Evolutionary conservation across 1,284 basidiomycete species (phyloP).

Genomic region (Sanghuangporus sanghuang): DNA sequence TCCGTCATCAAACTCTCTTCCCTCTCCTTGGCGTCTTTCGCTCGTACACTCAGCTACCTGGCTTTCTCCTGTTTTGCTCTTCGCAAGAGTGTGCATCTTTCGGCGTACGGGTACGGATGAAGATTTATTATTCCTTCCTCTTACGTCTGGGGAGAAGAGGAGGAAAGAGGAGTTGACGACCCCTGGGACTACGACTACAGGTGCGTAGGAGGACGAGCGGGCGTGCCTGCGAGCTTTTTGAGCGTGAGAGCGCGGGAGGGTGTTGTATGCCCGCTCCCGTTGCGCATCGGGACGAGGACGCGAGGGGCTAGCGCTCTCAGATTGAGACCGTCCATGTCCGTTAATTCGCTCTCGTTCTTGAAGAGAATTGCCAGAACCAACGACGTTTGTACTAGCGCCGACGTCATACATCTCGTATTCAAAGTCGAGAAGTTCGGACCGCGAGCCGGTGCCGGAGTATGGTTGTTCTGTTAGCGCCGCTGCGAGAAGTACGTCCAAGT

Average conservation of each 20-base stretch:
- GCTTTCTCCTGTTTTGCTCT: not conserved
- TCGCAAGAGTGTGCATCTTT: not conserved
- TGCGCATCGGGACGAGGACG: not conserved
- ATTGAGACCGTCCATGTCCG: not conserved
- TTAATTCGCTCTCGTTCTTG: not conserved
- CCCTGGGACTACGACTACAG: conserved; percentile 11
- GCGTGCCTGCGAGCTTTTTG: not conserved
- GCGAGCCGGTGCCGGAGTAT: not conserved
- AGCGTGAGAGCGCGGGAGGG: not conserved
- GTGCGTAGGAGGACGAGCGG: conserved; percentile 6
- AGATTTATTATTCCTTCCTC: not conserved
- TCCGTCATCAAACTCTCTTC: not conserved
- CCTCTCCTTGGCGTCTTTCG: not conserved
- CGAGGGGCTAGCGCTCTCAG: not conserved
- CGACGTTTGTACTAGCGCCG: not conserved
- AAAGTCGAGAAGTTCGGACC: not conserved
- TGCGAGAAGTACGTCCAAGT: not conserved
- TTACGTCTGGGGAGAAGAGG: conserved; percentile 1
- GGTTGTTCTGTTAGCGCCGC: not conserved
- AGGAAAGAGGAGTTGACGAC: conserved; percentile 12
- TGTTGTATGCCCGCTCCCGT: not conserved
- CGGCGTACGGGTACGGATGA: not conserved
- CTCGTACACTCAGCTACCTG: not conserved
- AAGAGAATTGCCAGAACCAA: not conserved
- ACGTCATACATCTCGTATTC: not conserved